These are phyloP conservation scores for Pseudovirgaria hyperparasitica DNA, from an alignment of 2,329 filamentous ascomycete species.

Conservation along the genomic window DNA sequence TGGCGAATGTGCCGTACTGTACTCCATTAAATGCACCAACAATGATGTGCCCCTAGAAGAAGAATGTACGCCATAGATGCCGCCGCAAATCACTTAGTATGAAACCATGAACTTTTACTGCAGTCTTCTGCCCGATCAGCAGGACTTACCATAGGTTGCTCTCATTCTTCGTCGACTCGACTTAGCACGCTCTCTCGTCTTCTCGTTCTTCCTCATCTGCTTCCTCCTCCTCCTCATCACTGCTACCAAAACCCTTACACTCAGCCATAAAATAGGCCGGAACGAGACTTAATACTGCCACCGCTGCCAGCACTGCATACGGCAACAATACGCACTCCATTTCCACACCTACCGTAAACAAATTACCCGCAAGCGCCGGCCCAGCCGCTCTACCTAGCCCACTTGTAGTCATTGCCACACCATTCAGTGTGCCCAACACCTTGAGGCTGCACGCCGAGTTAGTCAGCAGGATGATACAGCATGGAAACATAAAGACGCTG, in stretches of 20 bases:
- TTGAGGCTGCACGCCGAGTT: slow-evolving; percentile 67
- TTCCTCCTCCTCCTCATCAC: slow-evolving; percentile 16
- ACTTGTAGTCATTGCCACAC: slow-evolving; percentile 71
- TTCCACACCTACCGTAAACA: slow-evolving; percentile 66
- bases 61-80: too few species aligned
- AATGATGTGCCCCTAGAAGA: too few species aligned
- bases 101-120: too few species aligned
- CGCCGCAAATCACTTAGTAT: too few species aligned
- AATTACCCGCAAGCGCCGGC: slow-evolving; percentile 57
- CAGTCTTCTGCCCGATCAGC: background rate
- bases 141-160: background rate
- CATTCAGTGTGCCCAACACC: slow-evolving; percentile 80
- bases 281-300: slow-evolving; percentile 53
- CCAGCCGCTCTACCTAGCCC: slow-evolving; percentile 70
- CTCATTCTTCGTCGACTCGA: slow-evolving; percentile 7
- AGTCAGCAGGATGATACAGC: slow-evolving; percentile 77
- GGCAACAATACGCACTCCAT: slow-evolving; percentile 64
- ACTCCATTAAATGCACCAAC: too few species aligned
- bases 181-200: slow-evolving; percentile 2
- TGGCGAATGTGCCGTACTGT: too few species aligned
- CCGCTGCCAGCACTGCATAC: slow-evolving; percentile 62
- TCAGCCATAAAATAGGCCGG: slow-evolving; percentile 65
- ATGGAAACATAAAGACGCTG: slow-evolving; percentile 79
- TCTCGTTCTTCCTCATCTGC: slow-evolving; percentile 21
- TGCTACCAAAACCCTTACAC: slow-evolving; percentile 51